Evolutionary conservation across 306 rosid species (phyloP).

Genomic region (Biancaea sappan): DNA sequence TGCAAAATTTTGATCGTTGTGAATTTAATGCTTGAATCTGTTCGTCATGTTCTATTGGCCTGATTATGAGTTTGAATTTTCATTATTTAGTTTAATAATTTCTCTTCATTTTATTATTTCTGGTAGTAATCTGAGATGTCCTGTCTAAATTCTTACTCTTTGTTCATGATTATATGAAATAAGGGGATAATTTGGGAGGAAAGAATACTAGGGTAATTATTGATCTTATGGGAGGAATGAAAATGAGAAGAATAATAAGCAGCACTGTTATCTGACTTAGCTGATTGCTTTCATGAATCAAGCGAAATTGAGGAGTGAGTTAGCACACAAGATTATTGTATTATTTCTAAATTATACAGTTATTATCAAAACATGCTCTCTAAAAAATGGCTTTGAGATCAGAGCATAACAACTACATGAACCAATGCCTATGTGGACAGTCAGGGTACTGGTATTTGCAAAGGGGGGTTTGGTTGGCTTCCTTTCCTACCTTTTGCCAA

Average conservation of each 20-base stretch:
- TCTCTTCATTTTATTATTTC: background rate
- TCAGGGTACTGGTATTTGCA: background rate
- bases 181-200: background rate
- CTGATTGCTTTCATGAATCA: background rate
- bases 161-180: background rate
- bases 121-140: background rate
- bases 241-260: background rate
- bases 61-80: background rate
- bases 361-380: background rate
- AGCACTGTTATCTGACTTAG: background rate
- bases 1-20: background rate
- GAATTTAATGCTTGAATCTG: constrained; percentile 24
- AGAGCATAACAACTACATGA: background rate
- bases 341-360: background rate
- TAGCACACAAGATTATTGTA: too few species aligned
- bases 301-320: background rate
- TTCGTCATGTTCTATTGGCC: background rate
- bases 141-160: background rate
- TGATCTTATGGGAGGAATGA: background rate
- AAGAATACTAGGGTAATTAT: background rate
- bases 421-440: background rate
- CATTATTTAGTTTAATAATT: background rate
- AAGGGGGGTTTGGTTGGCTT: background rate
- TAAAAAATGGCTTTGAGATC: background rate
- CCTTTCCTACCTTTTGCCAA: background rate